Evolutionary conservation across 2,329 filamentous ascomycete species (phyloP).

Genomic region (Xylariales sp.): DNA sequence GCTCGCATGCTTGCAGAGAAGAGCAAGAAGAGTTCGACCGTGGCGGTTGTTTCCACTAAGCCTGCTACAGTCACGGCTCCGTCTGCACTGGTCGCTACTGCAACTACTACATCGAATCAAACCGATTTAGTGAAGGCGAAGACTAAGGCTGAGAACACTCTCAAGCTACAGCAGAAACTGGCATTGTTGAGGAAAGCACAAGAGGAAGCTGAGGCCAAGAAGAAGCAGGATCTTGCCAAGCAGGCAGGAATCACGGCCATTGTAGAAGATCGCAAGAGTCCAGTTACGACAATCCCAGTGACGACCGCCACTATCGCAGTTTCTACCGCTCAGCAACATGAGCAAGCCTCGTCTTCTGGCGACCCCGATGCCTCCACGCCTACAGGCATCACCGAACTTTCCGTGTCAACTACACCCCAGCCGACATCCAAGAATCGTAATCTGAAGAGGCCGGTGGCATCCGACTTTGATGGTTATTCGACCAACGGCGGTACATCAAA

Average conservation of each 20-base stretch:
- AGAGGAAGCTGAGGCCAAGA: slow-evolving; percentile 23
- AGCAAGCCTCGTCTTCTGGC: not conserved
- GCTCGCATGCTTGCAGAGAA: slow-evolving; percentile 29
- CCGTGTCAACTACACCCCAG: slow-evolving; percentile 15
- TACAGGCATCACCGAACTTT: slow-evolving; percentile 21
- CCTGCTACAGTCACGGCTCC: slow-evolving; percentile 10
- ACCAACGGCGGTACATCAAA: slow-evolving; percentile 40
- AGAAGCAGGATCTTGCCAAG: slow-evolving; percentile 13
- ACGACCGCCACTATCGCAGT: not conserved
- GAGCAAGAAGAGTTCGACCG: slow-evolving; percentile 22
- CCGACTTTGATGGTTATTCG: slow-evolving; percentile 62
- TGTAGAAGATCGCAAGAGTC: slow-evolving; percentile 5
- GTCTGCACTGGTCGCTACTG: slow-evolving; percentile 4
- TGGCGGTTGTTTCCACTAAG: too few species aligned
- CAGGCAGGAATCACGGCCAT: slow-evolving; percentile 11
- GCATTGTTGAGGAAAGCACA: slow-evolving; percentile 61
- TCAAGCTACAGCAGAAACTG: slow-evolving; percentile 70
- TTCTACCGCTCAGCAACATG: not conserved
- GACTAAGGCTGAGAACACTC: slow-evolving; percentile 59
- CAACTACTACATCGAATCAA: slow-evolving; percentile 10
- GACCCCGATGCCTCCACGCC: slow-evolving; percentile 14
- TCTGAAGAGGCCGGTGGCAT: slow-evolving; percentile 59
- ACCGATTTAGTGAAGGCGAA: slow-evolving; percentile 39
- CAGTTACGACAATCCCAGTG: not conserved
- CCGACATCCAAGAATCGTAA: slow-evolving; percentile 22